Base-by-base conservation (phyloP, 2,329 filamentous ascomycete genomes). In the Phialophora tarda region DNA sequence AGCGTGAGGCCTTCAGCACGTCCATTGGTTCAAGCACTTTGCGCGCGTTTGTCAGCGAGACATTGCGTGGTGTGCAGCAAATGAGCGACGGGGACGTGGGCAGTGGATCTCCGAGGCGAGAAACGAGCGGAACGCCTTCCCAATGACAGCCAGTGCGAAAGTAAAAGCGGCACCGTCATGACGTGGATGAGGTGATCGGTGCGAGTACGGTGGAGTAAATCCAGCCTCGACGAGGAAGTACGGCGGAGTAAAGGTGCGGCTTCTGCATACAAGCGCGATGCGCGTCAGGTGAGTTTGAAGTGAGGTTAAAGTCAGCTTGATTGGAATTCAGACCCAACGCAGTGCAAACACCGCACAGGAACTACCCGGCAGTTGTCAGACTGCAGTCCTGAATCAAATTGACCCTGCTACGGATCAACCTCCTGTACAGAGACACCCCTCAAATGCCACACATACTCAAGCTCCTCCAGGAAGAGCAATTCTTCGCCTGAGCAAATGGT, bases 361-460 rank as follows among this genome's bases (percentile, higher is more conserved):
- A 17, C 38, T 17, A 17, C 38, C 5, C 14, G 12, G 38, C 10
- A 41, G 14, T 5, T 41, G 14, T 6, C 14, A n/a, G 38, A 17
- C n/a, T 17, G 38, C 38, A 14, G 6, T 4, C 6, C 38, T 41
- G 14, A 41, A 44, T 7, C 6, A 44, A 0, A 8, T n/a, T 3
- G 38, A 8, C 17, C 1, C 5, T 44, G 1, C 38, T 41, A n/a
- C 6, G 14, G 2, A n/a, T 44, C 17, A n/a, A n/a, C 11, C 17
- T 51, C 10, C 5, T 51, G 48, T 1, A 23, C 28, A 55, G 32
- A 23, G 10, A 69, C 61, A 4, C 67, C 67, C 59, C 64, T 57
- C 17, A 17, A 21, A 7, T 54, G 64, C 67, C 67, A 69, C 44
- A 69, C 62, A 17, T 41, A 38, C 48, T 66, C 67, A 51, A 69